A percentile compares a stretch with the other conserved stretches of the same genome.
These are phyloP conservation scores for Trichoderma sp. DNA, from an alignment of 2,329 filamentous ascomycete genomes.

Conservation along the genomic window DNA sequence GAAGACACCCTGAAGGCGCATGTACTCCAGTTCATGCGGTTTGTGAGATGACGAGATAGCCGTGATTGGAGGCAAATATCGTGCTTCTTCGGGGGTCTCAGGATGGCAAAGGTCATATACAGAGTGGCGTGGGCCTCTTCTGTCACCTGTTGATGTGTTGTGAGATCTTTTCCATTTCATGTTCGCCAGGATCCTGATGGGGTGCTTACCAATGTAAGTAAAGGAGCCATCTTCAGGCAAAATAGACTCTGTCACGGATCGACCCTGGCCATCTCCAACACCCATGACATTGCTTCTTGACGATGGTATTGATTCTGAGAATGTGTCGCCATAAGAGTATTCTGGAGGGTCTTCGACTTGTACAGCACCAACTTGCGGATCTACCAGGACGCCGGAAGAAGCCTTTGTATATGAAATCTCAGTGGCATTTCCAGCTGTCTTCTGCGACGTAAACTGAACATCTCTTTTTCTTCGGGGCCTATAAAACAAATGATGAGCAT, in stretches of 20 bases:
- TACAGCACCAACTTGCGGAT: not conserved
- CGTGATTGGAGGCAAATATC: not conserved
- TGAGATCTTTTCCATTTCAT: not conserved
- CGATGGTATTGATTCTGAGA: not conserved
- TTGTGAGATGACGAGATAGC: not conserved
- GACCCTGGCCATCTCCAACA: not conserved
- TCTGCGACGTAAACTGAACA: not conserved
- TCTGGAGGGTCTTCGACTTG: not conserved
- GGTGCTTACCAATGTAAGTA: not conserved
- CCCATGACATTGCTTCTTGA: not conserved
- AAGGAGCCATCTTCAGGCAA: not conserved
- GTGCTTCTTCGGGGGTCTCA: not conserved
- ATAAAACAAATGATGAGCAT: not conserved
- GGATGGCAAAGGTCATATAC: conserved; percentile 10
- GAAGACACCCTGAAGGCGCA: conserved; percentile 7
- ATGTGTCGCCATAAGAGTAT: not conserved
- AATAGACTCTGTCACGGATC: not conserved
- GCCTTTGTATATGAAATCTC: not conserved
- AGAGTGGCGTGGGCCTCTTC: conserved; percentile 2
- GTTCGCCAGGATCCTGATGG: not conserved
- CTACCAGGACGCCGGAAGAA: not conserved
- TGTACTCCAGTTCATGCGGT: conserved; percentile 3
- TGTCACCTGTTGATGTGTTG: not conserved
- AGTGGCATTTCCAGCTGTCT: not conserved
- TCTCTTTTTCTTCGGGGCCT: not conserved